phyloP scores from a whole-genome alignment of 208 protist species.

The Trypanosoma conorhini region DNA sequence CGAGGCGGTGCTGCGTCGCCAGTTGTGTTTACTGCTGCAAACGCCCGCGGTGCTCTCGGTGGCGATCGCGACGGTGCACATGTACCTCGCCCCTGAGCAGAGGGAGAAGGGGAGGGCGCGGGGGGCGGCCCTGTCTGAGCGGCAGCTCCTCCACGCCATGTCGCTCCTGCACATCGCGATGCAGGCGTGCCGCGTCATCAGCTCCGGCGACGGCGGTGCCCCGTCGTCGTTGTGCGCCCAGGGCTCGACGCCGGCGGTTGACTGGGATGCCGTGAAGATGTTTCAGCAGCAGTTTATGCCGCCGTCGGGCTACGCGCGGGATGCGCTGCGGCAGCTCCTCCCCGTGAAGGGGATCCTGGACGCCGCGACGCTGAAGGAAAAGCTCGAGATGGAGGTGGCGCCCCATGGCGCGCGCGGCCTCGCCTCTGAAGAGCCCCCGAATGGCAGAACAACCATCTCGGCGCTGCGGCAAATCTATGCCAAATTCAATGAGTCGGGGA shows the following conservation, averaged over 20 bases:
- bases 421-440: background rate
- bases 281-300: slow-evolving; percentile 14
- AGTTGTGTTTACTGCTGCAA: slow-evolving; percentile 68
- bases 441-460: slow-evolving; percentile 8
- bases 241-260: background rate
- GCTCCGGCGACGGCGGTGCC: slow-evolving; percentile 2
- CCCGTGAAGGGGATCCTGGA: slow-evolving; percentile 39
- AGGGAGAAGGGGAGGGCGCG: background rate
- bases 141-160: slow-evolving; percentile 59
- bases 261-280: slow-evolving; percentile 25
- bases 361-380: slow-evolving; percentile 40
- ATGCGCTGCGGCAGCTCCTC: slow-evolving; percentile 35
- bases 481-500: slow-evolving; percentile 31
- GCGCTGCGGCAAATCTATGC: slow-evolving; percentile 52
- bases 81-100: slow-evolving; percentile 20
- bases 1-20: slow-evolving; percentile 25
- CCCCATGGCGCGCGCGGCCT: background rate
- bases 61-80: slow-evolving; percentile 49
- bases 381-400: slow-evolving; percentile 38
- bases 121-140: slow-evolving; percentile 20
- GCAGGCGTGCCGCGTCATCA: slow-evolving; percentile 22
- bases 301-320: slow-evolving; percentile 26
- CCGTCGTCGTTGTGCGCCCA: no score
- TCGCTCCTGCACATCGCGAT: slow-evolving; percentile 62
- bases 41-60: slow-evolving; percentile 66